Conservation (phyloP, 768 basidiomycete genomes). For the Leccinum rimulosum region DNA sequence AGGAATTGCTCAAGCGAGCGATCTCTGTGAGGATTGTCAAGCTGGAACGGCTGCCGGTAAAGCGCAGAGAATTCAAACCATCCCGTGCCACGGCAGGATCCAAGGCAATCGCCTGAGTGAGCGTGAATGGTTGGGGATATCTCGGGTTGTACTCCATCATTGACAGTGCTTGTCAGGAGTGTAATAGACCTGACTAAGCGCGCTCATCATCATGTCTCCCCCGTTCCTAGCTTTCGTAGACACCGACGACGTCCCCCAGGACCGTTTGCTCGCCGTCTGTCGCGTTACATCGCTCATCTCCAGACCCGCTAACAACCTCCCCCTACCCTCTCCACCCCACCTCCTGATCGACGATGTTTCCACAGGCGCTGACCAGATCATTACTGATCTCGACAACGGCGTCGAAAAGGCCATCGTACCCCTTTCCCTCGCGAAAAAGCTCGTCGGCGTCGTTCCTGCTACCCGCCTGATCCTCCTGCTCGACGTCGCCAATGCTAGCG, state of each 20-base stretch:
- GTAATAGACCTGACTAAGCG: conserved; percentile 22
- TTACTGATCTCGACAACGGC: conserved; percentile 72
- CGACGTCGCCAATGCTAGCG: conserved; percentile 68
- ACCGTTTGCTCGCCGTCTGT: conserved; percentile 56
- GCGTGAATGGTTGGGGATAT: conserved; percentile 73
- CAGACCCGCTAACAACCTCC: conserved; percentile 33
- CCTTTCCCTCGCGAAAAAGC: conserved; percentile 59
- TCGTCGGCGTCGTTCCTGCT: conserved; percentile 65
- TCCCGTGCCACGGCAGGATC: conserved; percentile 68
- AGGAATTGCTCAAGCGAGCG: conserved; percentile 67
- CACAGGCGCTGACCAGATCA: conserved; percentile 51
- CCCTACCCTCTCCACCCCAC: conserved; percentile 38
- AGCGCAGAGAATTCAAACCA: conserved; percentile 42
- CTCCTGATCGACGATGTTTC: conserved; percentile 54
- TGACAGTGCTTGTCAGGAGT: neutral
- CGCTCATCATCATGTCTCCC: conserved; percentile 18
- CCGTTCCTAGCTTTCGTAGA: conserved; percentile 64
- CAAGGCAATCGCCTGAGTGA: conserved; percentile 59
- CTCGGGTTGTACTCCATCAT: conserved; percentile 66
- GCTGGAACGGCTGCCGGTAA: neutral
- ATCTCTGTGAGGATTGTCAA: conserved; percentile 52
- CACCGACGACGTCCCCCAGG: conserved; percentile 35
- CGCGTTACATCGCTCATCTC: conserved; percentile 79
- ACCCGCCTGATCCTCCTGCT: conserved; percentile 75
- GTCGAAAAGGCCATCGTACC: conserved; percentile 78